Conservation (phyloP, 2,329 filamentous ascomycete genomes). For the Monilinia fructicola region DNA sequence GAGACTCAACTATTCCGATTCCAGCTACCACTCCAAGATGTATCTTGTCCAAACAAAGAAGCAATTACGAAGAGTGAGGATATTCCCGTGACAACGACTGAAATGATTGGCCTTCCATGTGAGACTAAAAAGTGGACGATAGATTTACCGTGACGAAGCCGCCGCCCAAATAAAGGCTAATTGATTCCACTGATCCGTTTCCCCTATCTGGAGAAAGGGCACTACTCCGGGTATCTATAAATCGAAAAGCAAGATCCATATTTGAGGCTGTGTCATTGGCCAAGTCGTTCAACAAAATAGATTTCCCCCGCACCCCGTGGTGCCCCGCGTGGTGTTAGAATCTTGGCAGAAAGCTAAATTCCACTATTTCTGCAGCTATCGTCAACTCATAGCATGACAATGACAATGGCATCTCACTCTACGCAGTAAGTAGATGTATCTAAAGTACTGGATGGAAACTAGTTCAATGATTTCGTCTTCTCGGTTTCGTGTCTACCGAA, state of each 20-base stretch:
- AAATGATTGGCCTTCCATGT: neutral
- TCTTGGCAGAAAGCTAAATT: neutral
- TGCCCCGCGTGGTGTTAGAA: neutral
- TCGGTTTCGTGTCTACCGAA: neutral
- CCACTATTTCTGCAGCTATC: neutral
- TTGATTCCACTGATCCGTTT: neutral
- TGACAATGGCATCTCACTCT: neutral
- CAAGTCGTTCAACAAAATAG: neutral
- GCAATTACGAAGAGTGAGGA: neutral
- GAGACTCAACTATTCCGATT: neutral
- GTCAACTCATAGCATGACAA: neutral
- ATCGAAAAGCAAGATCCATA: neutral
- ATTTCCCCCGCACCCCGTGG: constrained; percentile 15
- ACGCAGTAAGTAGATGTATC: neutral
- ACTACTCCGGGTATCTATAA: neutral
- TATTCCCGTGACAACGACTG: neutral
- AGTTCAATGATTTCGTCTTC: neutral
- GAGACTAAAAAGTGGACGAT: neutral
- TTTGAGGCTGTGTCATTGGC: constrained; percentile 9
- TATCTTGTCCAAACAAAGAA: neutral
- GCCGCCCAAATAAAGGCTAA: neutral
- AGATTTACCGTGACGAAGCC: neutral
- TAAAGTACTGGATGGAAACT: neutral
- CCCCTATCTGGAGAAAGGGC: neutral
- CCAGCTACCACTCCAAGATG: neutral